Conservation (phyloP, 2,329 filamentous ascomycete species). For the Fusarium buxicola region DNA sequence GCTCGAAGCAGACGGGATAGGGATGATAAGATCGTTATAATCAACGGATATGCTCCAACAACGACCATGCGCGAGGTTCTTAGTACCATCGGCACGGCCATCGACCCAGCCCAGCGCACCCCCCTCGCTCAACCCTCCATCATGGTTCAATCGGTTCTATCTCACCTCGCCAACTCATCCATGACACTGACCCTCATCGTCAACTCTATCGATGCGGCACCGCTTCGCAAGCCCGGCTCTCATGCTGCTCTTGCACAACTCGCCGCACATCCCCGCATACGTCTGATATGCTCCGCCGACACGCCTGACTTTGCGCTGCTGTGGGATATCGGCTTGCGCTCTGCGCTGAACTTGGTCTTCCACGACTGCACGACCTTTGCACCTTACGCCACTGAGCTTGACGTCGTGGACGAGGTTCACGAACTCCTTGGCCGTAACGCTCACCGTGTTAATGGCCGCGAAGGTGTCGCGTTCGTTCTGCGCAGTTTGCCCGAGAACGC, state of each 20-base stretch:
- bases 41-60: conserved; percentile 84
- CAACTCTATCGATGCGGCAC: conserved; percentile 86
- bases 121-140: conserved; percentile 73
- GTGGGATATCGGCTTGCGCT: conserved; percentile 89
- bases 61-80: conserved; percentile 77
- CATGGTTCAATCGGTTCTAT: conserved; percentile 74
- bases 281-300: conserved; percentile 84
- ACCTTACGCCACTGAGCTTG: conserved; percentile 77
- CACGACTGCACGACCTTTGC: conserved; percentile 95
- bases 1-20: conserved; percentile 48
- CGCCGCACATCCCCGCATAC: conserved; percentile 77
- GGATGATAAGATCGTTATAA: conserved; percentile 72
- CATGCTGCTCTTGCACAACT: conserved; percentile 83
- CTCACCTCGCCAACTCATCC: conserved; percentile 62
- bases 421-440: conserved; percentile 85
- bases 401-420: conserved; percentile 91
- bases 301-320: conserved; percentile 88
- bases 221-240: conserved; percentile 76
- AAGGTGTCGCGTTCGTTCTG: conserved; percentile 91
- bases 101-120: conserved; percentile 63
- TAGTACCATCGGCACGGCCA: conserved; percentile 72
- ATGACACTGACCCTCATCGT: conserved; percentile 75
- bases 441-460: conserved; percentile 84
- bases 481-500: conserved; percentile 93
- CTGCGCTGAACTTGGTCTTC: conserved; percentile 86